Evolutionary conservation across 345 rosid species (phyloP).

Genomic region (Lumnitzera racemosa): DNA sequence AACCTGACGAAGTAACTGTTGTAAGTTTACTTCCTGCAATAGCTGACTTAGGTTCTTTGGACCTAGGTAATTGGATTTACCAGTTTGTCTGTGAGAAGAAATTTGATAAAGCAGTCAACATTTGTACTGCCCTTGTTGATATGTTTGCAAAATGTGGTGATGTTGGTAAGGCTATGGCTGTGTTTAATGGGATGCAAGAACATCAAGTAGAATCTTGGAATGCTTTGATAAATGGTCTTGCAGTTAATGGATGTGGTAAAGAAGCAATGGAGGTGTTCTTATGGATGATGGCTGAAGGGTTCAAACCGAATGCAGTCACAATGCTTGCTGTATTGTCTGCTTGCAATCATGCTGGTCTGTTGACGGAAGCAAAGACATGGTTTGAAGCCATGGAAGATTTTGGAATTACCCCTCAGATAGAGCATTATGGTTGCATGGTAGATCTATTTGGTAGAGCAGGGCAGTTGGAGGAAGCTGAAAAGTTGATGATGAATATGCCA

Average conservation of each 20-base stretch:
- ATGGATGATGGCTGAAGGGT: conserved; percentile 40
- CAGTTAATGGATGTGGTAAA: conserved; percentile 56
- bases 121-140: conserved; percentile 62
- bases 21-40: conserved; percentile 69
- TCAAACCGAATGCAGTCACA: conserved; percentile 54
- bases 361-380: conserved; percentile 68
- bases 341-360: conserved; percentile 70
- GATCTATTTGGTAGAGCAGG: conserved; percentile 74
- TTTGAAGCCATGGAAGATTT: conserved; percentile 45
- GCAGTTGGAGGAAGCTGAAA: conserved; percentile 51
- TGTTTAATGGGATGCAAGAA: conserved; percentile 36
- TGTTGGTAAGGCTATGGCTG: conserved; percentile 33
- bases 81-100: conserved; percentile 39
- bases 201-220: conserved; percentile 66
- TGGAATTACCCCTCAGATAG: conserved; percentile 43
- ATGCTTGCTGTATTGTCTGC: conserved; percentile 65
- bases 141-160: conserved; percentile 87
- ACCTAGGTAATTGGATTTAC: conserved; percentile 63
- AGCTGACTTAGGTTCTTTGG: conserved; percentile 63
- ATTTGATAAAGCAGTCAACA: conserved; percentile 40
- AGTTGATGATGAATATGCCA: conserved; percentile 56
- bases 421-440: conserved; percentile 71
- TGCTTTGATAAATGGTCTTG: conserved; percentile 63
- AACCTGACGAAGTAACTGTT: conserved; percentile 63
- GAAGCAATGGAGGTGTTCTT: conserved; percentile 45